A percentile compares a stretch with the other conserved stretches of the same genome.
These are phyloP conservation scores for Neoascochyta sp. DNA, from an alignment of 2,329 filamentous ascomycete genomes.

Conservation along the genomic window DNA sequence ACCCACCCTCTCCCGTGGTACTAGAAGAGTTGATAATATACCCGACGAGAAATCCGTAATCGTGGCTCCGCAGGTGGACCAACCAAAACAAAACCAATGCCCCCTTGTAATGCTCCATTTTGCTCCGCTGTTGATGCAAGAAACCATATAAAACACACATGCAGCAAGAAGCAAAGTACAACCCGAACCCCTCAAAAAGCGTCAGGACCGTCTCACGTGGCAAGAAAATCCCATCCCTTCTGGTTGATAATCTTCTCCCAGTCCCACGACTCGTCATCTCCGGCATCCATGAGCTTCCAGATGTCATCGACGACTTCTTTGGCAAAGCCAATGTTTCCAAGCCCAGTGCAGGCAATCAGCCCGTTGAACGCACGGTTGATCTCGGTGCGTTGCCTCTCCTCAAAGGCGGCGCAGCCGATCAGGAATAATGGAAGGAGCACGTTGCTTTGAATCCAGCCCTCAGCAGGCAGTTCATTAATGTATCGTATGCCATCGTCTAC, in stretches of 20 bases:
- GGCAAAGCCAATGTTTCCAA: conserved; percentile 58
- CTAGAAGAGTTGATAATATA: no score
- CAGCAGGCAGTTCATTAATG: conserved; percentile 52
- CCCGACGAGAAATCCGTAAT: no score
- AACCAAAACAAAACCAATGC: no score
- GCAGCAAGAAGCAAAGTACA: conserved; percentile 7
- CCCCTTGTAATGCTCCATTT: conserved; percentile 6
- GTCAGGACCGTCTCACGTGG: conserved; percentile 43
- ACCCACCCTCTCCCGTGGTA: no score
- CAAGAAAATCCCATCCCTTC: conserved; percentile 59
- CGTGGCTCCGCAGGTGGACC: no score
- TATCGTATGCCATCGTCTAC: conserved; percentile 58
- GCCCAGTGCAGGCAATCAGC: conserved; percentile 53
- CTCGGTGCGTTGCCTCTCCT: conserved; percentile 52
- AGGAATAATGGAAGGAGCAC: conserved; percentile 60
- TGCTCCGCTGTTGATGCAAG: conserved; percentile 4
- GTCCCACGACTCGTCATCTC: conserved; percentile 57
- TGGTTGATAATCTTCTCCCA: conserved; percentile 59
- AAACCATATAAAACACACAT: conserved; percentile 8
- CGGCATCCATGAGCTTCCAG: conserved; percentile 59
- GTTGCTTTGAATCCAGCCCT: conserved; percentile 56
- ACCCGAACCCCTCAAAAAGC: conserved; percentile 1
- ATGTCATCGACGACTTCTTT: conserved; percentile 54
- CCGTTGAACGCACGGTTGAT: conserved; percentile 53
- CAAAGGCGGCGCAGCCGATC: conserved; percentile 59